Percentiles rank a stretch among this genome's conserved stretches.
phyloP scores from a whole-genome alignment of 2,329 filamentous ascomycete species.

The Colletotrichum lini region DNA sequence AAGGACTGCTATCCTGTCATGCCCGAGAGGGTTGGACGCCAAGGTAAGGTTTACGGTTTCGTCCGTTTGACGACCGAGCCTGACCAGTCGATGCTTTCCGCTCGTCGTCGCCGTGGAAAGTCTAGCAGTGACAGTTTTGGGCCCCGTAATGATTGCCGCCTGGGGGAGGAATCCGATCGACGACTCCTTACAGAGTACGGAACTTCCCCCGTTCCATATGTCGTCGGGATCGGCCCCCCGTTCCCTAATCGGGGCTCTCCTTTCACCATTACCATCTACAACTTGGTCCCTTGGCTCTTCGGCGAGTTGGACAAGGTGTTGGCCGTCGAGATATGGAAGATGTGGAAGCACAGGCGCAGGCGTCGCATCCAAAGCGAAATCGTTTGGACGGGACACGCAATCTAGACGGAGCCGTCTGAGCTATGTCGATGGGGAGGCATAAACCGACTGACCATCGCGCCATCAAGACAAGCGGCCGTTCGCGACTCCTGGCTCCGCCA shows the following conservation, averaged over 20 bases:
- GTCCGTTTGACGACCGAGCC: slow-evolving; percentile 17
- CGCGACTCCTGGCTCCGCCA: slow-evolving; percentile 28
- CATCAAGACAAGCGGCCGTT: not conserved
- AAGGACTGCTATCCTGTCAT: not conserved
- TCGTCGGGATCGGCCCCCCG: not conserved
- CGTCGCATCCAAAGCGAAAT: slow-evolving; percentile 10
- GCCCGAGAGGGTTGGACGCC: slow-evolving; percentile 9
- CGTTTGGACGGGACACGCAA: slow-evolving; percentile 22
- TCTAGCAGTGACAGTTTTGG: no score
- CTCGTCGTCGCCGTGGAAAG: not conserved
- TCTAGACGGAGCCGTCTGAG: not conserved
- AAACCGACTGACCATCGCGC: not conserved
- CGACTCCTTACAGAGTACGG: no score
- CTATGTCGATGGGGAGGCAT: not conserved
- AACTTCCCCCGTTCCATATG: no score
- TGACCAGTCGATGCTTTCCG: slow-evolving; percentile 10
- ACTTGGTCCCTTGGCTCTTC: no score
- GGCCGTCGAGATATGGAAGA: not conserved
- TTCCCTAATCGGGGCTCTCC: not conserved
- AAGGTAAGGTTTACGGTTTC: slow-evolving; percentile 31
- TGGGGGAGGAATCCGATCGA: no score
- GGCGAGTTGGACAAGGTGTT: not conserved
- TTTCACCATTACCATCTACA: not conserved
- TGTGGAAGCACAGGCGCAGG: slow-evolving; percentile 2
- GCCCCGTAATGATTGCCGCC: no score